Base-by-base conservation (phyloP, 75 land plant genomes). In the Selaginella moellendorffii region DNA sequence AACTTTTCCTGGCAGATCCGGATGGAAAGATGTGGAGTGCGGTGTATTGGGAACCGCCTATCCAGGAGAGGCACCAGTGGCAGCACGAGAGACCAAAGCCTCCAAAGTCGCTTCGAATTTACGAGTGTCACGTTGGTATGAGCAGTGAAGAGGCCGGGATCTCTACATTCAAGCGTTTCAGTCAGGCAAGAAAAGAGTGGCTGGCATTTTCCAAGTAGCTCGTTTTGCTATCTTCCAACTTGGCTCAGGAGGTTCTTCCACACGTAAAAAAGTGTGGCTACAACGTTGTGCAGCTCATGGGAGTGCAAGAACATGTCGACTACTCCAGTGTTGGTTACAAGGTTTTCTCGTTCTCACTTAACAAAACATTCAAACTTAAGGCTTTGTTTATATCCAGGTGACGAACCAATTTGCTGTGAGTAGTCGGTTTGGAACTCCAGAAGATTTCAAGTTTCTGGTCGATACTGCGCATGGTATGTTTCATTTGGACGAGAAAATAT, bases 81-180 rank as follows among this genome's bases (percentile, higher is more conserved):
- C 79, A 74, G 46, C 63, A 82, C 65, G 59, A 52, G n/a, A 66
- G 69, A 1, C 99, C 91, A 22, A 66, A 76, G 54, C 69, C 62
- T 42, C 87, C 96, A 61, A 77, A 61, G 54, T 71, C 96, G 2
- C 76, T 95, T 28, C 85, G 85, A 1, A 84, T 95, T 28, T 95
- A 95, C 71, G 99, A 95, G 74, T 95, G 96, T 68, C 99, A 95
- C 79, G 78, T 95, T 69, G 99, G 99, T 30, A 86, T 95, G 23
- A 89, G 99, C 68, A 82, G 89, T 65, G 71, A 71, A 67, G 84
- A 82, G 54, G 71, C 79, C 18, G 69, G 75, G 63, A 72, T 95
- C 29, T 69, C 96, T 21, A 79, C 91, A 31, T 95, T 83, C 53
- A 77, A 75, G 63, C 85, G 86, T 63, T 72, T 77, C 2, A 58